Conservation (phyloP, 257 asterid species). For the Penstemon davidsonii region DNA sequence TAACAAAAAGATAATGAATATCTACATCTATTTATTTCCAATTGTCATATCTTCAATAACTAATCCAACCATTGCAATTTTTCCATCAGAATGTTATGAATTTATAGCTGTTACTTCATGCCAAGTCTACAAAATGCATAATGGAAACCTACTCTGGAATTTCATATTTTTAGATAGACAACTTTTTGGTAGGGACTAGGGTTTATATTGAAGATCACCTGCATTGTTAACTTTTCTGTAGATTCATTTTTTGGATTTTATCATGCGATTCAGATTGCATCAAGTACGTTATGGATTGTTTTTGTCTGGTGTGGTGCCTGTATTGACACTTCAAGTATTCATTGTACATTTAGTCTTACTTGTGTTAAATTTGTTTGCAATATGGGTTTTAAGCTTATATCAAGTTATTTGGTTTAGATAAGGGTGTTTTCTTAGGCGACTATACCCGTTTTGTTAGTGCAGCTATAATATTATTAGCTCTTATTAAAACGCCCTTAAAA, state of each 20-base stretch:
- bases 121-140: slow-evolving; percentile 4
- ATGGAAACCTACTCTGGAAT: neutral
- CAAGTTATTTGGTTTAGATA: neutral
- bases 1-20: neutral
- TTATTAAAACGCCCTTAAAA: neutral
- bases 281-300: slow-evolving; percentile 10
- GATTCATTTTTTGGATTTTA: neutral
- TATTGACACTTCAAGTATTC: slow-evolving; percentile 12
- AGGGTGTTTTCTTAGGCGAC: neutral
- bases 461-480: slow-evolving; percentile 5
- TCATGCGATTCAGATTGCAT: slow-evolving; percentile 6
- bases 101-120: neutral
- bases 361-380: neutral
- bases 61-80: neutral
- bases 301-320: neutral
- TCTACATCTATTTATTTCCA: slow-evolving; percentile 1
- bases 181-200: neutral
- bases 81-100: no score
- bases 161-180: slow-evolving; percentile 6
- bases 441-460: neutral
- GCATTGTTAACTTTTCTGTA: neutral
- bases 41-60: neutral
- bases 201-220: neutral
- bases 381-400: neutral
- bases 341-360: neutral